Base-by-base conservation (phyloP, 768 basidiomycete genomes). In the Russula dissimulans region DNA sequence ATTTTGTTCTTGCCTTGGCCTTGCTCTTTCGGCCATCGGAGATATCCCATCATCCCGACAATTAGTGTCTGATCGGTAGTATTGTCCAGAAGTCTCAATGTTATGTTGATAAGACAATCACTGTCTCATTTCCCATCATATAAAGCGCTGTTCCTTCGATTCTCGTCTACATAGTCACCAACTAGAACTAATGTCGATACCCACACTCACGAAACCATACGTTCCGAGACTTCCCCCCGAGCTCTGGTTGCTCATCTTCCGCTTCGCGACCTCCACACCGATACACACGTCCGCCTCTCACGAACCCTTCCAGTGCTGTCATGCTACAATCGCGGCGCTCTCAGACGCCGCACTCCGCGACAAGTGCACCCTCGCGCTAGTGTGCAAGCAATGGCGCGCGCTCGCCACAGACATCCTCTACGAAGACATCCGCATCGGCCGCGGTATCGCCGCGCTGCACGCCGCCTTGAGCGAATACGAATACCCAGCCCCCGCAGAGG, bases 221-320 rank as follows among this genome's bases (percentile, higher is more conserved):
- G 42, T 39, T 17, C 45, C 60, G 6, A 41, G 32, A 17, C 55
- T 65, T 3, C 64, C 64, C 3, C 26, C 46, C 18, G 64, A 65
- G 61, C 61, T 65, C 48, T 65, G 64, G 64, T 38, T 63, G 2
- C 56, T 52, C 38, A 49, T 65, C 49, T 65, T 65, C 50, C 57
- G 55, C 54, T 56, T 63, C 41, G 61, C 61, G 26, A 63, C 64
- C 32, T 47, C 42, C 5, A 22, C 62, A 9, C 43, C 41, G n/a
- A 53, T 43, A 43, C 26, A 45, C 42, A 11, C 14, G 8, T 39
- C 44, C 9, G 8, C 26, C 6, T 31, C 46, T 1, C 56, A 62
- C 43, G 45, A 55, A 39, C 57, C 64, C 2, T 65, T 65, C 57
- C 48, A 56, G 12, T 26, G 44, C n/a, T 41, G 18, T 26, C 41